Evolutionary conservation across 441 rosid genomes (phyloP), one percentile per base, ranked within the genome.

Genomic region (Erysimum pusillum): DNA sequence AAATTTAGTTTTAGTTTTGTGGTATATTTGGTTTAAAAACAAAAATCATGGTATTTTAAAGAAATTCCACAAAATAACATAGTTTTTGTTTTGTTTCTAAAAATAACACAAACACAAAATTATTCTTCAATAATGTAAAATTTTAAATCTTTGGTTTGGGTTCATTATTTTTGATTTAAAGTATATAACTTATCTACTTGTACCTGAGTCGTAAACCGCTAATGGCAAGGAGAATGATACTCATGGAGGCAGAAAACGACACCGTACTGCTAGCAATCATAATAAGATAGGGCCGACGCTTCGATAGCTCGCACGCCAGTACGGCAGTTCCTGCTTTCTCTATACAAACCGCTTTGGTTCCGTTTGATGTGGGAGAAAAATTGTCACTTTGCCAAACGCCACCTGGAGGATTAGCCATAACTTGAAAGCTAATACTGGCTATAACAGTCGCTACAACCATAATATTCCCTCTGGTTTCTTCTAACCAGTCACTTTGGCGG

Each of bases 381-480:
- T 5, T 7, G 32, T 78, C 76, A 20, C 20, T 17, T 5, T 69
- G 59, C 88, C 83, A 85, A 0, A 74, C 77, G 1, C 88, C 88
- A 42, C 84, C 79, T 0, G 88, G 86, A 22, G 88, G 86, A 73
- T 7, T 25, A 25, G 28, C 41, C 61, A 80, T 83, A n/a, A 79
- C 82, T 48, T 81, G 86, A 51, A 79, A 74, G 45, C 85, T 74
- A 82, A 85, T 85, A 72, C 78, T 65, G 20, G 86, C 83, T 32
- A 85, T 77, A 14, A 85, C 74, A 6, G 86, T 83, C 2, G 88
- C 85, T n/a, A 79, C 82, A 34, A 79, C 79, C 83, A 79, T 76
- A 0, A 85, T 28, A n/a, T 79, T 76, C 13, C 84, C 86, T 17
- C 75, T 63, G 2, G 81, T 81, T 9, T 83, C 70, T 7, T 81